A percentile compares a stretch with the other conserved stretches of the same genome.
Conservation (phyloP, 495 filamentous ascomycete species). For the Talaromyces ruber region DNA sequence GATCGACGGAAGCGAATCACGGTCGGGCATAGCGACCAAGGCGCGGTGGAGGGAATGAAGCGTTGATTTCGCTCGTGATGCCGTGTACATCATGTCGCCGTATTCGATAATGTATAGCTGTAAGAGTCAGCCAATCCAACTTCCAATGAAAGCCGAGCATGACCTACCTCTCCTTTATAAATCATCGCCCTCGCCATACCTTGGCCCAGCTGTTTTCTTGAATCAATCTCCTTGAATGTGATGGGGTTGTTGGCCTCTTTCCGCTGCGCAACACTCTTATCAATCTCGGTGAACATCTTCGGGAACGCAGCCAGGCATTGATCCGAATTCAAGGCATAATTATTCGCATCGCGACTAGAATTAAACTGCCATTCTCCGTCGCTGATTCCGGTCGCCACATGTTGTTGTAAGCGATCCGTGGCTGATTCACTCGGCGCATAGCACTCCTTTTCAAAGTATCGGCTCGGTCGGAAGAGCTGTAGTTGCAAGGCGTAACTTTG, state of each 20-base stretch:
- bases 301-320: conserved; percentile 40
- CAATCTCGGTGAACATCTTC: conserved; percentile 36
- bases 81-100: conserved; percentile 18
- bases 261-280: conserved; percentile 20
- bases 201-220: conserved; percentile 5
- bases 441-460: conserved; percentile 4
- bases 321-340: conserved; percentile 21
- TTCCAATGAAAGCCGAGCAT: background rate
- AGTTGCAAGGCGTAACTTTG: background rate
- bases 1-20: conserved; percentile 47
- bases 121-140: background rate
- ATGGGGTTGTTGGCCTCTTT: conserved; percentile 11
- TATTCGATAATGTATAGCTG: conserved; percentile 30
- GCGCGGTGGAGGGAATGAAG: conserved; percentile 39
- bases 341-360: conserved; percentile 22
- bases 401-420: background rate
- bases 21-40: conserved; percentile 33
- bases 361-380: conserved; percentile 1
- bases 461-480: conserved; percentile 5
- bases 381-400: background rate
- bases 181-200: conserved; percentile 26
- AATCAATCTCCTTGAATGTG: conserved; percentile 20
- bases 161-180: conserved; percentile 20
- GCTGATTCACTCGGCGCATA: background rate
- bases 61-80: conserved; percentile 16